Conservation (phyloP, 2,329 filamentous ascomycete species). For the Daldinia sp. region DNA sequence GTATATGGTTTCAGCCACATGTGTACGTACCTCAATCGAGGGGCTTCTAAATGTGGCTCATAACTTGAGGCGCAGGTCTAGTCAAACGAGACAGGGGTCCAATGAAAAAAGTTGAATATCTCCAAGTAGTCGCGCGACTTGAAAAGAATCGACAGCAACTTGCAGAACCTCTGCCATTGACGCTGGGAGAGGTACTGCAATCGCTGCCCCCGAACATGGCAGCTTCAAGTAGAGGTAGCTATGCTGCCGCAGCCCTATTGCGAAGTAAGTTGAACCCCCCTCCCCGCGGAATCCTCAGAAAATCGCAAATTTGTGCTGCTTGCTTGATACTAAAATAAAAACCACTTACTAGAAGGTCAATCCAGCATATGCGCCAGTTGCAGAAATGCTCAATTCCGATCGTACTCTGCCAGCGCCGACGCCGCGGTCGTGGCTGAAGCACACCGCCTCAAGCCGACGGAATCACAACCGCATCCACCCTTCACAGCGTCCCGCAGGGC, state of each 20-base stretch:
- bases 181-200: constrained; percentile 36
- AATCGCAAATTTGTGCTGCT: constrained; percentile 43
- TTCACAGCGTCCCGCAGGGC: constrained; percentile 46
- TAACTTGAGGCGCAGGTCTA: constrained; percentile 9
- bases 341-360: constrained; percentile 48
- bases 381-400: constrained; percentile 48
- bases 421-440: constrained; percentile 56
- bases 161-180: constrained; percentile 37
- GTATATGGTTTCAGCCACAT: not conserved
- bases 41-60: constrained; percentile 24
- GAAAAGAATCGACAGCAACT: constrained; percentile 27
- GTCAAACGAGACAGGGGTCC: constrained; percentile 31
- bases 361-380: constrained; percentile 54
- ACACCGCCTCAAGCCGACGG: constrained; percentile 53
- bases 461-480: constrained; percentile 50
- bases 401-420: constrained; percentile 52
- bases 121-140: constrained; percentile 26
- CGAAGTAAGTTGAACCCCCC: constrained; percentile 58
- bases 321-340: constrained; percentile 46
- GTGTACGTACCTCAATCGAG: not conserved
- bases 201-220: constrained; percentile 58
- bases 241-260: constrained; percentile 62
- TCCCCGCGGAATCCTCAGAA: not conserved
- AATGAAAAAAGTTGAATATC: constrained; percentile 47
- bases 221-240: constrained; percentile 68